Conservation (phyloP, 768 basidiomycete species). For the Suillus sp. region DNA sequence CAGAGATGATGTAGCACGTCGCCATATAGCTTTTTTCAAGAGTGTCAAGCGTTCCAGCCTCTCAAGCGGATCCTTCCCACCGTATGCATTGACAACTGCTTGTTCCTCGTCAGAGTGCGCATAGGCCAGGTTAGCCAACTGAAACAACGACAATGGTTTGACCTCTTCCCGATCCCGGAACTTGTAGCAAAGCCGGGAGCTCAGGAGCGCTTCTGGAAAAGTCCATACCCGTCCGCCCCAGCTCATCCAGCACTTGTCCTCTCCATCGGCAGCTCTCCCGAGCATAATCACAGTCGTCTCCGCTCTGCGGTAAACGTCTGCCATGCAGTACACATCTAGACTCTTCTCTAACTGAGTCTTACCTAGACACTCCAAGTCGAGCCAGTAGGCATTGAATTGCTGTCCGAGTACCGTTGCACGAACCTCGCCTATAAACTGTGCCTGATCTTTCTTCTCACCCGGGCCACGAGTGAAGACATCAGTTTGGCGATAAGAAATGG, state of each 20-base stretch:
- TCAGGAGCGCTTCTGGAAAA: too few species aligned
- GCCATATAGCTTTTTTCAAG: slow-evolving; percentile 21
- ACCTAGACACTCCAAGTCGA: slow-evolving; percentile 16
- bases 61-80: slow-evolving; percentile 14
- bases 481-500: slow-evolving; percentile 17
- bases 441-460: slow-evolving; percentile 10
- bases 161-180: too few species aligned
- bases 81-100: slow-evolving; percentile 17
- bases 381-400: slow-evolving; percentile 21
- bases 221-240: too few species aligned
- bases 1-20: slow-evolving; percentile 14
- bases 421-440: slow-evolving; percentile 14
- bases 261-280: too few species aligned
- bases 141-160: too few species aligned
- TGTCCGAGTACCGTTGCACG: slow-evolving; percentile 8
- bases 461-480: slow-evolving; percentile 7
- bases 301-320: slow-evolving; percentile 20
- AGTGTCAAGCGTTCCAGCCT: not conserved
- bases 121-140: too few species aligned
- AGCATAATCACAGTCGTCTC: slow-evolving; percentile 6
- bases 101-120: slow-evolving; percentile 8
- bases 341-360: slow-evolving; percentile 18
- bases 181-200: too few species aligned
- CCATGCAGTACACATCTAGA: slow-evolving; percentile 21
- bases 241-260: too few species aligned